Conservation (phyloP, 345 rosid species). For the Rhodamnia argentea region DNA sequence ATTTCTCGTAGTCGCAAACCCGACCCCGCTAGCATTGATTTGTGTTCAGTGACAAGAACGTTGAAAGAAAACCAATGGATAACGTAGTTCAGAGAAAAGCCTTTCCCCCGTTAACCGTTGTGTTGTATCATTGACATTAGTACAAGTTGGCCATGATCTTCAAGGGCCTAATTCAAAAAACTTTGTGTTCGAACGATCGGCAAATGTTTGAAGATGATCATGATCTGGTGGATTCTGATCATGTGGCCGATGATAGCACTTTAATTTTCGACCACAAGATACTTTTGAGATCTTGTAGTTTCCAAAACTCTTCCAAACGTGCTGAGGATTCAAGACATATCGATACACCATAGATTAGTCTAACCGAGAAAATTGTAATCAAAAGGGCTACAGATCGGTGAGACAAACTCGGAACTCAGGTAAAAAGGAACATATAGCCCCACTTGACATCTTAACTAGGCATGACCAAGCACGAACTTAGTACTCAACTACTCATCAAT, state of each 20-base stretch:
- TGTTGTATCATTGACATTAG: not conserved
- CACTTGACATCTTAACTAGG: not conserved
- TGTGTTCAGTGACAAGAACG: not conserved
- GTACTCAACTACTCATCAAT: not conserved
- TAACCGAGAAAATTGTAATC: not conserved
- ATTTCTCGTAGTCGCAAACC: not conserved
- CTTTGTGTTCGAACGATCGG: not conserved
- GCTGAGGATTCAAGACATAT: not conserved
- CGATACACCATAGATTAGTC: not conserved
- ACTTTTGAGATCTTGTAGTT: no score
- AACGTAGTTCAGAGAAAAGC: no score
- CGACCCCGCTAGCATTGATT: not conserved
- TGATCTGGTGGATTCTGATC: not conserved
- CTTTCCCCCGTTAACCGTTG: no score
- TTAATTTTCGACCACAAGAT: no score
- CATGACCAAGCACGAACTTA: not conserved
- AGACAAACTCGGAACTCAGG: not conserved
- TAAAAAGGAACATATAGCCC: not conserved
- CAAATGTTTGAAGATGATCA: not conserved
- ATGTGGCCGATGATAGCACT: no score
- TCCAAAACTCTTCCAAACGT: no score
- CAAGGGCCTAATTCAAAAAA: not conserved
- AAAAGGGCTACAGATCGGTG: not conserved
- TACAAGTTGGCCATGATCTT: not conserved
- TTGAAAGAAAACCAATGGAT: no score